phyloP scores from a whole-genome alignment of 1,139 yeast genomes.

The Candida sanyaensis region DNA sequence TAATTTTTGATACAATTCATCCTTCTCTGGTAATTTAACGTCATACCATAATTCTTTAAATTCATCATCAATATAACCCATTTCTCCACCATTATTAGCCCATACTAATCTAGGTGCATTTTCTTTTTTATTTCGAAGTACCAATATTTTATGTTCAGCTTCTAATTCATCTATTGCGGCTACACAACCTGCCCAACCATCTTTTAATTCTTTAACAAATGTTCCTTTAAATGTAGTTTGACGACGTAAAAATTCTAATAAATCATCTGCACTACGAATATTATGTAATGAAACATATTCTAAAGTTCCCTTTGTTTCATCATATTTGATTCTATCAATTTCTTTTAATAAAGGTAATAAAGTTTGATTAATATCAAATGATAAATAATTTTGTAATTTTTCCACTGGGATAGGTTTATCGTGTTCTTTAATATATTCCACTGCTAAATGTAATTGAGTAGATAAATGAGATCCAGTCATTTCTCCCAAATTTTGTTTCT shows the following conservation, averaged over 20 bases:
- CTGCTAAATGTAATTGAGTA: conserved; percentile 83
- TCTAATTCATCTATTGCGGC: conserved; percentile 78
- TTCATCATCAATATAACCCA: conserved; percentile 79
- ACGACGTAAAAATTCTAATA: conserved; percentile 69
- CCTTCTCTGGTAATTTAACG: conserved; percentile 77
- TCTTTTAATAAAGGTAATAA: conserved; percentile 71
- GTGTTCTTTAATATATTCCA: conserved; percentile 73
- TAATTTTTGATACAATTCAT: conserved; percentile 72
- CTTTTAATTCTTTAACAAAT: conserved; percentile 84
- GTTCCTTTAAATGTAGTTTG: conserved; percentile 90
- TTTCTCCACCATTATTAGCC: conserved; percentile 79
- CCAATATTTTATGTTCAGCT: conserved; percentile 72
- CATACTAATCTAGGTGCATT: conserved; percentile 88
- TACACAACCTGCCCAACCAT: conserved; percentile 96
- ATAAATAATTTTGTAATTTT: conserved; percentile 60
- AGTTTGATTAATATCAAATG: conserved; percentile 48
- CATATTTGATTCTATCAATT: conserved; percentile 72
- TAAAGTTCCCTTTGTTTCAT: conserved; percentile 60
- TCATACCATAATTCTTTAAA: conserved; percentile 79
- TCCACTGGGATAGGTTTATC: conserved; percentile 69
- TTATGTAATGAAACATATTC: conserved; percentile 90
- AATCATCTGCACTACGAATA: conserved; percentile 77
- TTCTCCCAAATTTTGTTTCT: conserved; percentile 28
- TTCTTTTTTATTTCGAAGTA: conserved; percentile 88
- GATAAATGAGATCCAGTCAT: conserved; percentile 65